A percentile compares a stretch with the other conserved stretches of the same genome.
Evolutionary conservation across 2,329 filamentous ascomycete species (phyloP).

Genomic region (Aspergillus sp.): DNA sequence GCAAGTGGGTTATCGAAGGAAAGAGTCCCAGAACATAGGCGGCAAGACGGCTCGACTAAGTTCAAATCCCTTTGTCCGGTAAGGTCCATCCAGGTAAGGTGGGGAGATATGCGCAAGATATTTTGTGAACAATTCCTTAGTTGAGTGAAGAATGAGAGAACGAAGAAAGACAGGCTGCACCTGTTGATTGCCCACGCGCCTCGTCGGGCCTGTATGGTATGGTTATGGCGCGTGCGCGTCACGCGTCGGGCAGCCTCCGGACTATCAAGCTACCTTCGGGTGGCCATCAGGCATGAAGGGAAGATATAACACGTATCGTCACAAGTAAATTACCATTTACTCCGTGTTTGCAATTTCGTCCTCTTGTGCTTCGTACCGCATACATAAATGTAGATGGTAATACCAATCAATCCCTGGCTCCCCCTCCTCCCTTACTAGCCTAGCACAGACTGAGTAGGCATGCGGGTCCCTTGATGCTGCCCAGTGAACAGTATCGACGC

Average conservation of each 20-base stretch:
- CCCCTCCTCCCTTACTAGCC: slow-evolving; percentile 16
- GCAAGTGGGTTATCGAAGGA: slow-evolving; percentile 8
- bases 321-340: slow-evolving; percentile 22
- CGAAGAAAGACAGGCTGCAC: slow-evolving; percentile 17
- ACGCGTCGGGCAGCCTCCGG: slow-evolving; percentile 23
- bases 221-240: slow-evolving; percentile 30
- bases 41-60: slow-evolving; percentile 22
- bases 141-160: slow-evolving; percentile 22
- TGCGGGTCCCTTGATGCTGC: background rate
- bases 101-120: slow-evolving; percentile 19
- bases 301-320: slow-evolving; percentile 16
- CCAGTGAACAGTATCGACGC: background rate
- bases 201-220: slow-evolving; percentile 29
- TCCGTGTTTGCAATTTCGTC: background rate
- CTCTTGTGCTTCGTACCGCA: background rate
- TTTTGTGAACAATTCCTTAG: slow-evolving; percentile 23
- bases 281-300: too few relatives aligned
- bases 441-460: background rate
- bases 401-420: slow-evolving; percentile 3
- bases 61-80: slow-evolving; percentile 19
- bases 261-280: background rate
- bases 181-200: slow-evolving; percentile 20
- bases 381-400: background rate
- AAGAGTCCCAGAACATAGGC: slow-evolving; percentile 6
- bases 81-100: slow-evolving; percentile 23